Percentiles rank a stretch among this genome's conserved stretches.
Evolutionary conservation across 495 filamentous ascomycete genomes (phyloP).

Genomic region (Schizothecium vesticola): DNA sequence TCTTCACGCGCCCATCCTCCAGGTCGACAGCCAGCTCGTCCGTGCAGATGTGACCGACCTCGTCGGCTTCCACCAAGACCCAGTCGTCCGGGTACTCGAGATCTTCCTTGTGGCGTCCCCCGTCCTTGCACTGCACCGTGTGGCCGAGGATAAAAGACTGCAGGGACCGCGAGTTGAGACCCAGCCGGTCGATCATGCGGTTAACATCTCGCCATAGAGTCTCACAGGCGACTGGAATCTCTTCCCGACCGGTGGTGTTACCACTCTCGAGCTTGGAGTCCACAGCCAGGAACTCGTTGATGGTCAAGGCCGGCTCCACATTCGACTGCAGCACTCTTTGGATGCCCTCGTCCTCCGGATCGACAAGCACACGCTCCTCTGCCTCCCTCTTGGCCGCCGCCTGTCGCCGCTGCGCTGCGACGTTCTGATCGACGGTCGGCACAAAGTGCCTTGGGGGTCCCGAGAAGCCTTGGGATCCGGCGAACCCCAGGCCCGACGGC

Average conservation of each 20-base stretch:
- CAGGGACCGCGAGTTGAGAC: constrained; percentile 76
- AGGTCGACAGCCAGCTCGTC: constrained; percentile 52
- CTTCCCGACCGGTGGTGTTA: constrained; percentile 52
- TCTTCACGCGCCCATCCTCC: constrained; percentile 57
- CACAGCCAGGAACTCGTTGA: constrained; percentile 53
- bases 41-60: constrained; percentile 54
- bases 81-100: constrained; percentile 62
- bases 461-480: constrained; percentile 7
- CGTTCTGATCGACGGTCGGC: constrained; percentile 31
- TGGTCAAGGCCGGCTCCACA: constrained; percentile 41
- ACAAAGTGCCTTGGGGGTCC: constrained; percentile 13
- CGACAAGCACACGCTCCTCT: constrained; percentile 45
- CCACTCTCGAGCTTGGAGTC: constrained; percentile 21
- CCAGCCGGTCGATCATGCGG: constrained; percentile 89
- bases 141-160: constrained; percentile 66
- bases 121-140: constrained; percentile 42
- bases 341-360: constrained; percentile 53
- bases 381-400: constrained; percentile 44
- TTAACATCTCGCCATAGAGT: constrained; percentile 88
- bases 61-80: constrained; percentile 63
- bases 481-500: constrained; percentile 2
- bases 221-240: constrained; percentile 47
- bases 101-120: constrained; percentile 48
- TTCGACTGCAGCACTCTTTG: constrained; percentile 46
- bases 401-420: constrained; percentile 35